Conservation (phyloP, 2,329 filamentous ascomycete genomes). For the Diaporthe nobilis region DNA sequence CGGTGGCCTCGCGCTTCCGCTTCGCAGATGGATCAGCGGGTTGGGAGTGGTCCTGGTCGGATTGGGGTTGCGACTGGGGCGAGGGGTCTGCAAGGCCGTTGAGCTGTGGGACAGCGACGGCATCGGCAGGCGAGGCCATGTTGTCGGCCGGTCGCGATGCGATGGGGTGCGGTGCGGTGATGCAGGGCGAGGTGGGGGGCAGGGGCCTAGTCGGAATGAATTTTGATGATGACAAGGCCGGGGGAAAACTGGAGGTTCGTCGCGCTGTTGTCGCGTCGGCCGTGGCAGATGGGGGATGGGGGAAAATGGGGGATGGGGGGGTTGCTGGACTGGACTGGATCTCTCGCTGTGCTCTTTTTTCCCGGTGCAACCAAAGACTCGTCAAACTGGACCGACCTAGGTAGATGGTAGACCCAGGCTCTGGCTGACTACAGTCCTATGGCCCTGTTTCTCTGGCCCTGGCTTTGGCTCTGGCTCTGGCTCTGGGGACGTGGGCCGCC, state of each 20-base stretch:
- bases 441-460: not conserved
- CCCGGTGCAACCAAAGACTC: conserved; percentile 29
- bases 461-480: not conserved
- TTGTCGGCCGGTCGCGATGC: conserved; percentile 35
- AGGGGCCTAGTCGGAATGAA: conserved; percentile 36
- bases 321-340: conserved; percentile 14
- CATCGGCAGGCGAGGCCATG: conserved; percentile 51
- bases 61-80: conserved; percentile 44
- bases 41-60: conserved; percentile 49
- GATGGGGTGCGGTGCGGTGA: conserved; percentile 32
- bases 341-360: conserved; percentile 22
- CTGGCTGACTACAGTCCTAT: not conserved
- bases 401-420: not conserved
- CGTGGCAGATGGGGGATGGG: conserved; percentile 33
- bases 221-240: conserved; percentile 38
- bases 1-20: conserved; percentile 70
- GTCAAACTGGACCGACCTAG: conserved; percentile 25
- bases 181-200: conserved; percentile 27
- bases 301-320: conserved; percentile 10
- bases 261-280: conserved; percentile 41
- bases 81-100: conserved; percentile 49
- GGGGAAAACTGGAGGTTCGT: conserved; percentile 39
- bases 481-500: not conserved
- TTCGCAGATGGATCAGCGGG: conserved; percentile 57
- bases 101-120: conserved; percentile 48